Evolutionary conservation across 2,329 filamentous ascomycete genomes (phyloP), one percentile per base, ranked within the genome.

Genomic region (Rhynchosporium graminicola): DNA sequence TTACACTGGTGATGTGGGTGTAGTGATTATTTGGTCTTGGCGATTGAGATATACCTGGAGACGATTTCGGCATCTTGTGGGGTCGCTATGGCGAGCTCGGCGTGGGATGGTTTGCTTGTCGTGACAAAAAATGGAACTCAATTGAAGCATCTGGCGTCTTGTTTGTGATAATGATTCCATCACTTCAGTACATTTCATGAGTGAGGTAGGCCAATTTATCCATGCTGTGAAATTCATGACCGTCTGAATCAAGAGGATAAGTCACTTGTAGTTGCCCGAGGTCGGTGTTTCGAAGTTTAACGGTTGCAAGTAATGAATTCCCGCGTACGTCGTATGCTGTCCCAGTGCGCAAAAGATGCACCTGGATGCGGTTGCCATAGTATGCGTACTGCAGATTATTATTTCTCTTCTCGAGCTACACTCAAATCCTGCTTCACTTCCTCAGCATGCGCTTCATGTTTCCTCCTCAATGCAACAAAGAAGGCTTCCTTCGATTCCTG

Each of bases 401-500:
- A 20, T 10, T 28, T 52, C 31, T n/a, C 45, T 29, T 4, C 50
- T 50, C 67, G 55, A 40, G 62, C 60, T 36, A 61, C 29, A 13
- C 10, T 58, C 13, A 63, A 55, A n/a, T 77, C 33, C 9, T 36
- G 33, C 9, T 36, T 36, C 33, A 36, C 5, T 36, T 36, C 33
- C 33, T 36, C 33, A 36, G 9, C 33, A 36, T 36, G 33, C 33
- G 33, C 33, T 36, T 36, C 77, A 29, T 78, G 76, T 73, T 88
- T 94, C 66, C 92, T 84, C 63, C 82, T 80, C 62, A 97, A 74
- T 0, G 87, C 92, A 52, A 98, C 87, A 73, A 97, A 96, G 72
- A 89, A 98, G 3, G 87, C 83, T 76, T 98, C 95, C 74, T 86
- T 91, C 0, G 90, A 93, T 79, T 91, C 89, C 90, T 92, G 68